Base-by-base conservation (phyloP, 805 yeast genomes). In the Candida verbasci region DNA sequence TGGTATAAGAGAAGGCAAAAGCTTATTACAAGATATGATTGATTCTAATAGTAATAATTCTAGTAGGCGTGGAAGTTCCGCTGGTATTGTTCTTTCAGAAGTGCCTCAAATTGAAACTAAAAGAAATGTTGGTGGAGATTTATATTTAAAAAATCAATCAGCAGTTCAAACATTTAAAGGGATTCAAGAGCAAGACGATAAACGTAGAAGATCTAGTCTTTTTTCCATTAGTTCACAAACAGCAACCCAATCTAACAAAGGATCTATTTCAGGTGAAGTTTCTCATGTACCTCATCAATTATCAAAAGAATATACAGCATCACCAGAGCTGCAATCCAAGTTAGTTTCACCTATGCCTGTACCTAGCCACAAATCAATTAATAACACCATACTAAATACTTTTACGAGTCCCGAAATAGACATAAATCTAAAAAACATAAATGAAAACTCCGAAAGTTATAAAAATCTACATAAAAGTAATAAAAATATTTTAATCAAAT, bases 101-200 rank as follows among this genome's bases (percentile, higher is more conserved):
- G 72, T 72, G 1, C 66, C 68, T 3, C 69, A 62, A 46, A 56
- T 68, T 21, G 73, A 68, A 44, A 68, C 73, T 2, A 67, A 65
- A 43, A 44, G 72, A 29, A 66, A 68, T 40, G 73, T 67, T 6
- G 71, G 62, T 2, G 73, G 73, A 9, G 72, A 68, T 40, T 50
- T 68, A 25, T 68, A 68, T 49, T 43, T 68, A 42, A 56, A 51
- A 35, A 68, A 66, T 41, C 72, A 68, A 41, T 56, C 68, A 1
- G 57, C 56, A 1, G 64, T 65, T 9, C 72, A 68, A 28, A 59
- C 71, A 2, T 65, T 68, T 48, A 67, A 66, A 35, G 72, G 57
- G 6, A 62, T 68, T 12, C 70, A 67, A 43, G 53, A 57, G 39
- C 49, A 61, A 42, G 72, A 68, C 44, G 68, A 65, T 34, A 56